phyloP scores from a whole-genome alignment of 2,329 filamentous ascomycete species.

The Hymenoscyphus occultus region DNA sequence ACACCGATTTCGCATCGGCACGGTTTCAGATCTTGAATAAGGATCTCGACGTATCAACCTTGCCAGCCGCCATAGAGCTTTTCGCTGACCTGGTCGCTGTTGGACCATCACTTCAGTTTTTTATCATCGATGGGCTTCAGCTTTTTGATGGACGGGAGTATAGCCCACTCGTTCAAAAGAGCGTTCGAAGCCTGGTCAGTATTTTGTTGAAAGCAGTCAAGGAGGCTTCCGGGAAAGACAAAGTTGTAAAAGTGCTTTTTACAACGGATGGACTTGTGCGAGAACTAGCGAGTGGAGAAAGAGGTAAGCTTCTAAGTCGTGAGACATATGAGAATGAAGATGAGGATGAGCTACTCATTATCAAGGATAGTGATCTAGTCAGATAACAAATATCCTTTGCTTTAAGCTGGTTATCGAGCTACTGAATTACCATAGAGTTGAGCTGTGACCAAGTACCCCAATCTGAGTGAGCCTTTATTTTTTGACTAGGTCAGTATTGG shows the following conservation, averaged over 20 bases:
- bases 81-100: neutral
- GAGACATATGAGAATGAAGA: neutral
- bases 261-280: neutral
- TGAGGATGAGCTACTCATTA: constrained; percentile 1
- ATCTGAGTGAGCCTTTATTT: too few relatives aligned
- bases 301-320: neutral
- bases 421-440: too few relatives aligned
- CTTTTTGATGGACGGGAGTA: neutral
- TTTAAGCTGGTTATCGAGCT: too few relatives aligned
- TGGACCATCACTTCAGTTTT: neutral
- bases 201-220: neutral
- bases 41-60: neutral
- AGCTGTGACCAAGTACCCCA: too few relatives aligned
- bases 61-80: neutral
- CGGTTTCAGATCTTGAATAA: neutral
- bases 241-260: neutral
- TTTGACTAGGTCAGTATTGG: too few relatives aligned
- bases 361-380: neutral
- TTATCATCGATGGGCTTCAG: neutral
- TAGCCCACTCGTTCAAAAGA: neutral
- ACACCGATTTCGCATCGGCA: neutral
- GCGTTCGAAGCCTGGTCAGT: neutral
- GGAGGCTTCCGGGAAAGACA: neutral
- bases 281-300: neutral
- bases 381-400: too few relatives aligned